Conservation (phyloP, 805 yeast genomes). For the Zygoascus biomembranicola region DNA sequence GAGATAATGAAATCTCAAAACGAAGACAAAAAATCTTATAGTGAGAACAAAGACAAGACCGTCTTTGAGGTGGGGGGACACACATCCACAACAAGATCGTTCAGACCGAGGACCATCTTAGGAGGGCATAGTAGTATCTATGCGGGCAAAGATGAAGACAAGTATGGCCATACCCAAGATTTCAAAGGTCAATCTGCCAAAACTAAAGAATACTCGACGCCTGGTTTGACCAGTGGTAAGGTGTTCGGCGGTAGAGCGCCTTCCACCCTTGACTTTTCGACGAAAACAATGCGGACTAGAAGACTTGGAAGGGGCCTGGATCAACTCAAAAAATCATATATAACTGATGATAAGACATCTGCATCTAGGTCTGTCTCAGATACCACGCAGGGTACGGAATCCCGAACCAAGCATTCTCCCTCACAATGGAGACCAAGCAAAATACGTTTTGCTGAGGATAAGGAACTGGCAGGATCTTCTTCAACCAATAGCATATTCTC, state of each 20-base stretch:
- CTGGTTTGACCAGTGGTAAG: neutral
- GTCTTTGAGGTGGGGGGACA: neutral
- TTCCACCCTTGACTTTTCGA: neutral
- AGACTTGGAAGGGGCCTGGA: neutral
- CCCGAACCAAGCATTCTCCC: neutral
- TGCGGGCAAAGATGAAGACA: neutral
- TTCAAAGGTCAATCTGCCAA: neutral
- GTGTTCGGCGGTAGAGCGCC: neutral
- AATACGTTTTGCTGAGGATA: conserved; percentile 9
- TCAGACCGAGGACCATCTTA: neutral
- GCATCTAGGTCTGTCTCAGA: neutral
- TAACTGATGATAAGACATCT: neutral
- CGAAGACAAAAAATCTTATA: conserved; percentile 5
- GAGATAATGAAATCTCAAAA: neutral
- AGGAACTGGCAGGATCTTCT: neutral
- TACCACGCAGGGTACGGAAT: neutral
- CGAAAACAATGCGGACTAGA: neutral
- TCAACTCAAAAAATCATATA: neutral
- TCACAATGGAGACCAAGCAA: conserved; percentile 5
- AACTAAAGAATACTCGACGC: neutral
- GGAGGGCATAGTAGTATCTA: neutral
- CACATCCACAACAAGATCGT: neutral
- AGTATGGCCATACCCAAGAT: neutral
- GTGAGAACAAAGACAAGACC: neutral
- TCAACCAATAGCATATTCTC: neutral